Evolutionary conservation across 768 basidiomycete genomes (phyloP), one percentile per base, ranked within the genome.

Genomic region (Gloeopeniophorella convolvens): DNA sequence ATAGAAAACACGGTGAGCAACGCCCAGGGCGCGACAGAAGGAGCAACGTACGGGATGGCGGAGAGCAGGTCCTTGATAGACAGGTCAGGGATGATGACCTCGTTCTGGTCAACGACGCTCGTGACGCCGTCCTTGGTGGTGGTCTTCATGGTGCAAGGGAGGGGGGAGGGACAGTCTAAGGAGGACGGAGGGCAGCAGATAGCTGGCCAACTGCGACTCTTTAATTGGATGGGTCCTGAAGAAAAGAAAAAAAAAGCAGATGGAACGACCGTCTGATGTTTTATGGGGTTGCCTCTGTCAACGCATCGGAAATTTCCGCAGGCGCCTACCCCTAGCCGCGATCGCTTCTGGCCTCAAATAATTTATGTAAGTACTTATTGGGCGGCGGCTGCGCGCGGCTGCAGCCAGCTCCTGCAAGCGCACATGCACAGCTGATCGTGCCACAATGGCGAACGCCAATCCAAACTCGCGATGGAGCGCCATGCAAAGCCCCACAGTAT

Each of bases 51-150:
- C 80, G 93, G 93, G 63, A 96, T 93, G 15, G 76, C 80, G 39
- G 77, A 77, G 44, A 94, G 75, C 59, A 95, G 64, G 61, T 96
- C 87, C 72, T 94, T 96, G 66, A 94, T 77, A 32, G 87, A 76
- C 55, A 91, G 77, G 72, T 91, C 84, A 18, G 92, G 92, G 55
- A 95, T 86, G 23, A 76, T 62, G 52, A 79, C 77, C 41, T 76
- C 72, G 35, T 70, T 75, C 68, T 87, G 86, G 53, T 82, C 72
- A 41, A 74, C 61, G 47, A 49, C 56, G 42, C 33, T 45, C 27
- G 57, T 57, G 30, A 51, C 53, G 23, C 50, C 51, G 27, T 47
- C 48, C 28, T 50, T 45, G 15, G 50, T 44, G 44, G 48, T 50
- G 3, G 60, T 56, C 33, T 59, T 62, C 54, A 55, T 59, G 42